These are phyloP conservation scores for Neofusicoccum ribis DNA, from an alignment of 2,329 filamentous ascomycete genomes.

Conservation along the genomic window DNA sequence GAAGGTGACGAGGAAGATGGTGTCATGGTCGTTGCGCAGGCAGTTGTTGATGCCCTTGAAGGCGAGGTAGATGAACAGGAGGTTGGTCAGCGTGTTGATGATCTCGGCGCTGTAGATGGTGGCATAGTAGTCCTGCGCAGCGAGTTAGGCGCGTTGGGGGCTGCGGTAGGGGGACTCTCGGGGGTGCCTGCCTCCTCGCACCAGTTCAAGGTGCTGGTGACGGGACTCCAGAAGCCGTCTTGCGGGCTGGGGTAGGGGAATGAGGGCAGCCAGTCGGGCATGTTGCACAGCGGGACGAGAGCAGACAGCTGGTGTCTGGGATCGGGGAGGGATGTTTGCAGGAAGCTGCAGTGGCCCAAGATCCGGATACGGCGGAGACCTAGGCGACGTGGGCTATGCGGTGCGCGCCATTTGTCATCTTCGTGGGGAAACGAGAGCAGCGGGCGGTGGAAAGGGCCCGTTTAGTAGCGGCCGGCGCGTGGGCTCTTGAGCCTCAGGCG, in stretches of 20 bases:
- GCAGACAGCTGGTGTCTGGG: not conserved
- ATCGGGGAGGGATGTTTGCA: not conserved
- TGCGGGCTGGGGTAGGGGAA: slow-evolving; percentile 52
- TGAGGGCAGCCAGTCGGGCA: slow-evolving; percentile 44
- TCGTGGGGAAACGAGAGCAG: not conserved
- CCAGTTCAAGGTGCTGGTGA: slow-evolving; percentile 74
- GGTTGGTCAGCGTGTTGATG: slow-evolving; percentile 78
- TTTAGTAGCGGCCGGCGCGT: no score
- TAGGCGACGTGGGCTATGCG: slow-evolving; percentile 10
- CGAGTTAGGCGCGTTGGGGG: not conserved
- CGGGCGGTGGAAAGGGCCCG: not conserved
- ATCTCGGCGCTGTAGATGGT: slow-evolving; percentile 76
- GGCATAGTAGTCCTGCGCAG: slow-evolving; percentile 67
- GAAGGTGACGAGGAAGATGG: slow-evolving; percentile 70
- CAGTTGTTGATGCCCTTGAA: slow-evolving; percentile 74
- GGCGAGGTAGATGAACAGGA: slow-evolving; percentile 78
- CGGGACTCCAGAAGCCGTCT: slow-evolving; percentile 66
- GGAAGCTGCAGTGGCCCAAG: slow-evolving; percentile 2
- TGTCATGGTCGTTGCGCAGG: slow-evolving; percentile 68
- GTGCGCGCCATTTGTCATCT: slow-evolving; percentile 15
- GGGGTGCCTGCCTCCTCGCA: slow-evolving; percentile 67
- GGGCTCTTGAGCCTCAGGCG: not conserved
- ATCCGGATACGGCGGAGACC: slow-evolving; percentile 10
- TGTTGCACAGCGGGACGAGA: slow-evolving; percentile 21
- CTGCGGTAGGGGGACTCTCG: not conserved